Evolutionary conservation across 805 yeast species (phyloP).

Genomic region (Cyberlindnera subsufficiens): DNA sequence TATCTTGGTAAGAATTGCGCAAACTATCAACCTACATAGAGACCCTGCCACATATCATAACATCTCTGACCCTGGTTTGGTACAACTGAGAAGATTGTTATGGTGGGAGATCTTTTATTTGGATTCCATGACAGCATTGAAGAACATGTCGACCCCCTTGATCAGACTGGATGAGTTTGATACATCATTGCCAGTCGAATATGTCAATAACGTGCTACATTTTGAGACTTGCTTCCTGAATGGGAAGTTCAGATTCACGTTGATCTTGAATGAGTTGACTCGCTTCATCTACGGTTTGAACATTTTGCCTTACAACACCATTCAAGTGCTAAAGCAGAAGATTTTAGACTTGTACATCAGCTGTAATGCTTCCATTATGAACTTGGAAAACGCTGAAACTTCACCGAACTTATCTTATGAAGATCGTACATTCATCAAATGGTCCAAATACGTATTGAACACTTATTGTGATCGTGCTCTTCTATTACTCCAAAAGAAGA

Average conservation of each 20-base stretch:
- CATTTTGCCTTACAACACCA: constrained; percentile 33
- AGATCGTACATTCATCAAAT: constrained; percentile 36
- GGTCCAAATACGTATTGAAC: constrained; percentile 41
- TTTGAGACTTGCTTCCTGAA: constrained; percentile 44
- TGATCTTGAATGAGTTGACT: constrained; percentile 49
- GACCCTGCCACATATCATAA: constrained; percentile 53
- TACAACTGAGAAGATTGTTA: constrained; percentile 48
- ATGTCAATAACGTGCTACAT: constrained; percentile 33
- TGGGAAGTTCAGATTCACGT: constrained; percentile 46
- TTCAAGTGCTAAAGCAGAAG: constrained; percentile 39
- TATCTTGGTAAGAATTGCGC: constrained; percentile 49
- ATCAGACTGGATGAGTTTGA: constrained; percentile 49
- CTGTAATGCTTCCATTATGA: constrained; percentile 43
- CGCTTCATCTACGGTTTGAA: constrained; percentile 43
- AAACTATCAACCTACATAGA: constrained; percentile 48
- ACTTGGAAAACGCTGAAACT: constrained; percentile 30
- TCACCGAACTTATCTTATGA: constrained; percentile 32
- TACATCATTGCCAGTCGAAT: constrained; percentile 48
- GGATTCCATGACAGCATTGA: constrained; percentile 51
- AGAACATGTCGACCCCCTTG: constrained; percentile 49
- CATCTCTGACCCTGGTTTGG: constrained; percentile 39
- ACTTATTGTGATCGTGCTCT: constrained; percentile 52
- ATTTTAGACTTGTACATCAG: constrained; percentile 44
- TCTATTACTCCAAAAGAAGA: constrained; percentile 34
- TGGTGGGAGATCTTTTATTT: constrained; percentile 66